Evolutionary conservation across 495 filamentous ascomycete species (phyloP).

Genomic region (Aspergillus ostianus): DNA sequence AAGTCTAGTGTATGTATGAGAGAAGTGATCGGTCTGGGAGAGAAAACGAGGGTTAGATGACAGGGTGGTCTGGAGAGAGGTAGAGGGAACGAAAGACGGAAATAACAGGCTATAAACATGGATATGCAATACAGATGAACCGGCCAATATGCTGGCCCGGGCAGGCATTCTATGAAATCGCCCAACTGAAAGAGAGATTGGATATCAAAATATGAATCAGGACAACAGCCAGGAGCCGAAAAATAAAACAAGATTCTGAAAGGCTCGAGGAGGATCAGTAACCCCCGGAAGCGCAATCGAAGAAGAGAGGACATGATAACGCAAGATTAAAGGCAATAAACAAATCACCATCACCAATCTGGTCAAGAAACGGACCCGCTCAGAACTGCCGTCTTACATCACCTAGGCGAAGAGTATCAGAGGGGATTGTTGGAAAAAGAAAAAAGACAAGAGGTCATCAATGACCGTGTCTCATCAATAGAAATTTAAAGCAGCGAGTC

Average conservation of each 20-base stretch:
- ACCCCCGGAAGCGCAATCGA: too few species aligned
- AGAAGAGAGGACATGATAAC: background rate
- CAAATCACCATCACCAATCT: background rate
- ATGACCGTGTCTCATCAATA: conserved; percentile 13
- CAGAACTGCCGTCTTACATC: conserved; percentile 19
- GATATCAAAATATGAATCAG: background rate
- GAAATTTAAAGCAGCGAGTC: conserved; percentile 3
- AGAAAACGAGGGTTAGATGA: background rate
- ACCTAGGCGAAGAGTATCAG: conserved; percentile 7
- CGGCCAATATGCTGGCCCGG: background rate
- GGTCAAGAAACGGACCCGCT: background rate
- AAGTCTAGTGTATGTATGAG: background rate
- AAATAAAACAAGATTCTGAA: background rate
- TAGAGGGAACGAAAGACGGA: background rate
- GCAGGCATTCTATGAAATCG: background rate
- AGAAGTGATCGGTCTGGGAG: too few species aligned
- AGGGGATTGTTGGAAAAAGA: background rate
- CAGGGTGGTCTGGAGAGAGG: background rate
- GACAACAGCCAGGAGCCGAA: background rate
- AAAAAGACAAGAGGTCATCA: conserved; percentile 3
- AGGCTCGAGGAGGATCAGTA: background rate
- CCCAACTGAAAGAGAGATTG: background rate
- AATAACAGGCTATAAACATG: background rate
- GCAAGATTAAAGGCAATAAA: background rate
- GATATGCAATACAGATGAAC: background rate